Percentiles rank a stretch among this genome's conserved stretches.
Evolutionary conservation across 2,329 filamentous ascomycete species (phyloP).

Genomic region (Fusarium sambucinum): DNA sequence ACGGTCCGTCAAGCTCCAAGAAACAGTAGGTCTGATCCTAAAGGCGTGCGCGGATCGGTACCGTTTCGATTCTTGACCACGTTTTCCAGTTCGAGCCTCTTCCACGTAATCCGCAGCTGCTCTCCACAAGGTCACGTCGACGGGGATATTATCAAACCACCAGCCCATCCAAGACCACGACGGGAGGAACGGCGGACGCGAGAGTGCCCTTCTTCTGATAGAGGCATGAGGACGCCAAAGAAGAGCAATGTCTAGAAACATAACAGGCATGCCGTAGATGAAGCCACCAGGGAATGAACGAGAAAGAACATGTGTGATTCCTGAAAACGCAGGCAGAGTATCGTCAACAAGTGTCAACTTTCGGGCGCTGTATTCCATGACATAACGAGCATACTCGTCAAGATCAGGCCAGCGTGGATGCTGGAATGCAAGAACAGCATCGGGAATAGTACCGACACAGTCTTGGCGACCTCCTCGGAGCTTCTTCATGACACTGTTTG

Average conservation of each 20-base stretch:
- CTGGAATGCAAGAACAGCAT: conserved; percentile 54
- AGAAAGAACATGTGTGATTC: conserved; percentile 58
- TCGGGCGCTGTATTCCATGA: conserved; percentile 58
- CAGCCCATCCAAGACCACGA: conserved; percentile 64
- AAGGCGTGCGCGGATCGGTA: conserved; percentile 55
- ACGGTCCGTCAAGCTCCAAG: conserved; percentile 58
- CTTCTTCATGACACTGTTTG: conserved; percentile 50
- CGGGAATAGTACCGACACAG: conserved; percentile 51
- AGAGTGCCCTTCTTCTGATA: conserved; percentile 55
- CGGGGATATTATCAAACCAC: conserved; percentile 60
- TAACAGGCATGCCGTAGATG: conserved; percentile 60
- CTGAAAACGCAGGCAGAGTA: conserved; percentile 57
- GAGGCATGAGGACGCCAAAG: conserved; percentile 60
- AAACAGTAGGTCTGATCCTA: conserved; percentile 54
- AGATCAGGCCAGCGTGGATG: conserved; percentile 60
- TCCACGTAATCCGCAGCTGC: conserved; percentile 60
- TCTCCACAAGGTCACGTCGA: conserved; percentile 58
- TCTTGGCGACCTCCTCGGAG: conserved; percentile 50
- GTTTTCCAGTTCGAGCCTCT: conserved; percentile 51
- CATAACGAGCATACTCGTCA: conserved; percentile 60
- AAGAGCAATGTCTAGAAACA: conserved; percentile 60
- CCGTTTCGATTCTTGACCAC: conserved; percentile 51
- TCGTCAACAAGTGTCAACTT: conserved; percentile 57
- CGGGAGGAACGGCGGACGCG: conserved; percentile 56
- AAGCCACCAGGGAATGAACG: conserved; percentile 58